Percentiles rank a stretch among this genome's conserved stretches.
Conservation (phyloP, 768 basidiomycete species). For the Lentinula aciculospora region DNA sequence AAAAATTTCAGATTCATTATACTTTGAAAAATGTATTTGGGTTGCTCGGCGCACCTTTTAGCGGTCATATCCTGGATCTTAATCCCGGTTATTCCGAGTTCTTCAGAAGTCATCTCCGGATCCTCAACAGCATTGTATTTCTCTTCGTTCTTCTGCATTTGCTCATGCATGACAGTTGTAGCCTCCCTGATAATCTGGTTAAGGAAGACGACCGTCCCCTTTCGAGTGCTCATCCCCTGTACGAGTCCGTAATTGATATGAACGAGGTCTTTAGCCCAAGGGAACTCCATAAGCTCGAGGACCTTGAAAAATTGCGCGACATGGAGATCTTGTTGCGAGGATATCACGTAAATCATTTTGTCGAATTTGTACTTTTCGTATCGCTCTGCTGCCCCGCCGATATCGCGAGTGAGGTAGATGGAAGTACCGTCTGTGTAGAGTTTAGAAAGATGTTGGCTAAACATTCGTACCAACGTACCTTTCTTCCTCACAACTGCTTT, state of each 20-base stretch:
- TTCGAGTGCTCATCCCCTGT: conserved; percentile 91
- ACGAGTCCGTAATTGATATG: conserved; percentile 93
- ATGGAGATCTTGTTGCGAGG: conserved; percentile 84
- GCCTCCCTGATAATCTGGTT: conserved; percentile 92
- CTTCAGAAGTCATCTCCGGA: conserved; percentile 69
- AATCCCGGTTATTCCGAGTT: conserved; percentile 91
- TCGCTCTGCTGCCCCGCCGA: conserved; percentile 89
- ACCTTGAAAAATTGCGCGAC: conserved; percentile 92
- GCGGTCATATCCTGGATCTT: conserved; percentile 98
- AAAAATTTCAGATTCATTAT: neutral
- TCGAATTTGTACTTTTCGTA: conserved; percentile 84
- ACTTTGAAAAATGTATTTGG: conserved; percentile 8
- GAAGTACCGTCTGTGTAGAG: conserved; percentile 73
- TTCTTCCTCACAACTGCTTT: conserved; percentile 86
- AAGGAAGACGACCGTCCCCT: conserved; percentile 92
- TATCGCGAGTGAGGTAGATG: conserved; percentile 93
- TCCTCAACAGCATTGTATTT: conserved; percentile 89
- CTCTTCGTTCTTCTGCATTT: conserved; percentile 91
- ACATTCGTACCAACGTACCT: conserved; percentile 33
- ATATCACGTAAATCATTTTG: conserved; percentile 91
- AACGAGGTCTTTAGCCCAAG: conserved; percentile 77
- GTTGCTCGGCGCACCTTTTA: too few species aligned
- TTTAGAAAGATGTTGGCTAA: neutral
- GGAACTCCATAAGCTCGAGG: conserved; percentile 82
- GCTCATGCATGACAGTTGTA: conserved; percentile 86